Evolutionary conservation across 73 alveolate genomes (phyloP), one percentile per base, ranked within the genome.

Genomic region (Symbiodinium pilosum): DNA sequence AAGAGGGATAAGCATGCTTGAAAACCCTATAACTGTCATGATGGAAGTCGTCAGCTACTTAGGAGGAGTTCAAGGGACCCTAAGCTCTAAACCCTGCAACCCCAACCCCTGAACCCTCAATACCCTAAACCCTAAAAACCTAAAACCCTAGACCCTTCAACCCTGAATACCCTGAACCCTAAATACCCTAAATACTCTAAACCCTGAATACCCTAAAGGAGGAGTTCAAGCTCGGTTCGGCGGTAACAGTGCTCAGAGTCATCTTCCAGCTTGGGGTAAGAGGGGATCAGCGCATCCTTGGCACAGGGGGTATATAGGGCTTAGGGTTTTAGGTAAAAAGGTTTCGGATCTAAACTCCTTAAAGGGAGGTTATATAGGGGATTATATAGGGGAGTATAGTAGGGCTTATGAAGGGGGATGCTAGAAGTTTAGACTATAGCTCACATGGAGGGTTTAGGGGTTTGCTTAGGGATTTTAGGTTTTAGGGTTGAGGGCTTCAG

Each of bases 251-350:
- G 98, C 98, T 92, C 98, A 28, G 95, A 84, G 44, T 97, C 99
- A 54, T 98, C 99, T 51, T 86, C 88, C 97, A 98, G 54, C 87
- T 84, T 52, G 24, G 99, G 99, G 96, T 92, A 98, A 47, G 98
- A 84, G 87, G 93, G 92, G 93, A 93, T 94, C n/a, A 98, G 56
- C 40, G 98, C 99, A 85, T 98, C 99, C 98, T 93, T 86, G 93
- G n/a, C 69, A 52, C 21, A 52, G 69, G 69, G 69, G 3, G 2
- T 52, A 52, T 20, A 18, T 47, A 47, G 64, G 64, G 64, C 64
- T 47, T 47, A 47, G 64, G 64, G 64, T 47, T 47, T 47, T 11
- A 47, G 64, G 24, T 47, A 47, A 32, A 56, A 16, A 24, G 59
- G 14, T 47, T 47, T 47, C 14, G 59, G 59, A 14, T 6, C 59